A percentile compares a stretch with the other conserved stretches of the same genome.
Evolutionary conservation across 345 rosid species (phyloP).

Genomic region (Aquilaria yunnanensis): DNA sequence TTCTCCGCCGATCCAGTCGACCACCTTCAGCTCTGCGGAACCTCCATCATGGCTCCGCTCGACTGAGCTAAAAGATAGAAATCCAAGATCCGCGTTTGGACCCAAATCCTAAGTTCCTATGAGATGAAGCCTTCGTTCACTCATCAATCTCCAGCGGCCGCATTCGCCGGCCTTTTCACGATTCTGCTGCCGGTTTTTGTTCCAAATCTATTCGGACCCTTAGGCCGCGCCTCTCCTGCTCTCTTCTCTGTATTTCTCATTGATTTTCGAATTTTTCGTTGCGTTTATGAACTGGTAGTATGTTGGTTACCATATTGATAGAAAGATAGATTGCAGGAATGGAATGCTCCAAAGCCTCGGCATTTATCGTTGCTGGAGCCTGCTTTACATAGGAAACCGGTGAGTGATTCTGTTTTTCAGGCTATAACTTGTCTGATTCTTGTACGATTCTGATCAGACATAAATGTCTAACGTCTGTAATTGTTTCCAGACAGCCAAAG

Average conservation of each 20-base stretch:
- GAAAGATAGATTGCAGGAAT: conserved; percentile 49
- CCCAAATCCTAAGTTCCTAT: too few relatives aligned
- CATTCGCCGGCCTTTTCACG: conserved; percentile 38
- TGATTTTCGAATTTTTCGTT: neutral
- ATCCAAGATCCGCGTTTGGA: too few relatives aligned
- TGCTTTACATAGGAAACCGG: conserved; percentile 56
- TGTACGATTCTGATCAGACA: neutral
- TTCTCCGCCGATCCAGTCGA: too few relatives aligned
- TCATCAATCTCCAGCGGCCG: conserved; percentile 36
- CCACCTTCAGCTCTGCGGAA: too few relatives aligned
- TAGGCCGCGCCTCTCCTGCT: conserved; percentile 67
- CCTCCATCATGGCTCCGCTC: too few relatives aligned
- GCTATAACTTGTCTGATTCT: neutral
- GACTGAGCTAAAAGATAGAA: too few relatives aligned
- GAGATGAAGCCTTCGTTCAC: conserved; percentile 30
- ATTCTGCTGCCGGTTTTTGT: conserved; percentile 51
- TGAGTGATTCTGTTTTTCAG: conserved; percentile 26
- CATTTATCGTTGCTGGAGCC: conserved; percentile 55
- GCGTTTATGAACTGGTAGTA: neutral
- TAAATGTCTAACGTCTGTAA: neutral
- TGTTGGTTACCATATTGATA: neutral
- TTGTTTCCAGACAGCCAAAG: conserved; percentile 41
- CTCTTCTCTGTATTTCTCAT: conserved; percentile 59
- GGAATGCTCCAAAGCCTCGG: conserved; percentile 87
- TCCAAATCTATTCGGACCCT: conserved; percentile 58